Percentiles rank a stretch among this genome's conserved stretches.
phyloP scores from a whole-genome alignment of 139 green algal species.

The Chlamydomonas schloesseri region DNA sequence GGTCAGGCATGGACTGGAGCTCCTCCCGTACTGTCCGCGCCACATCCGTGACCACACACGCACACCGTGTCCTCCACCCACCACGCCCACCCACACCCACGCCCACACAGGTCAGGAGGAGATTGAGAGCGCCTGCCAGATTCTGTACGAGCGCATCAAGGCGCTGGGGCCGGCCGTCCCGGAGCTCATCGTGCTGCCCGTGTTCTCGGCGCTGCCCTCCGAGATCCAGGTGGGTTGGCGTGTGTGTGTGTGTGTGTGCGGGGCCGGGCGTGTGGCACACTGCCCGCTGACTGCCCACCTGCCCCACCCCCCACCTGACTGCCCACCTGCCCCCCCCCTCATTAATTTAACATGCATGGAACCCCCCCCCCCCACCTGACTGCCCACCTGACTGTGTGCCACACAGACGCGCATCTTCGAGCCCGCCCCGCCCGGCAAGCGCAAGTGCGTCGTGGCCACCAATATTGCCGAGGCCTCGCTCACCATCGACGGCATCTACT shows the following conservation, averaged over 20 bases:
- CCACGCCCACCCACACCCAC: neutral
- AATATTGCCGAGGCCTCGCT: constrained; percentile 99
- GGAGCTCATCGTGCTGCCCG: constrained; percentile 95
- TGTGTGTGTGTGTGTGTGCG: neutral
- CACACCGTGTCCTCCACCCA: too few species aligned
- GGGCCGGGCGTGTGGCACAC: too few species aligned
- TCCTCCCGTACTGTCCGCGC: too few species aligned
- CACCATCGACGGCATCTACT: constrained; percentile 99
- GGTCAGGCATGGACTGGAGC: too few species aligned
- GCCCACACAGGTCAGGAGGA: constrained; percentile 78
- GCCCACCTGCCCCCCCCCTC: too few species aligned
- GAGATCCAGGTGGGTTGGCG: constrained; percentile 54
- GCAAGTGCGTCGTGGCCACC: constrained; percentile 97
- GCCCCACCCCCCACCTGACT: too few species aligned
- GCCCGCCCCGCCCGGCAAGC: constrained; percentile 87
- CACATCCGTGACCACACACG: too few species aligned
- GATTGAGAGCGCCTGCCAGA: constrained; percentile 93
- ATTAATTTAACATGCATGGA: too few species aligned
- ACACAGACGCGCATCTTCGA: constrained; percentile 96
- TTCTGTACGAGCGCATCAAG: constrained; percentile 97
- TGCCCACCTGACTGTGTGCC: too few species aligned
- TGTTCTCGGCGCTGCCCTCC: constrained; percentile 80
- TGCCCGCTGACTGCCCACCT: too few species aligned
- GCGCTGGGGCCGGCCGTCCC: constrained; percentile 87
- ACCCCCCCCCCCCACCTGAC: too few species aligned